Base-by-base conservation (phyloP, 148 eudicot species). In the Spergularia marina region DNA sequence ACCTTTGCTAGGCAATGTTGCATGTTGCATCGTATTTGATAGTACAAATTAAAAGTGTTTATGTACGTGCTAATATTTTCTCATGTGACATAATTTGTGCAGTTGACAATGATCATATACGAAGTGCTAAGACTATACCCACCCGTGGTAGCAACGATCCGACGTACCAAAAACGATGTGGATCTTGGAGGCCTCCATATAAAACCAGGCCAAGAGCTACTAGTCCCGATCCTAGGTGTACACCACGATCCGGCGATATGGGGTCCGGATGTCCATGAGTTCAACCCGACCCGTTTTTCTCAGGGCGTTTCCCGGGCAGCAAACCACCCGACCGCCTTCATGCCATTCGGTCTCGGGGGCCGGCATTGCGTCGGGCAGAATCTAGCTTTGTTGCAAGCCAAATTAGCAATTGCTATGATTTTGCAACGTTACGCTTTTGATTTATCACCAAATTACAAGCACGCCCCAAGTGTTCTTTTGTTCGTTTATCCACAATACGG, bases 351-450 rank as follows among this genome's bases (percentile, higher is more conserved):
- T 34, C 68, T 87, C 0, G 92, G 92, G 3, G 72, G 67, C 5
- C 86, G 92, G 4, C 87, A 86, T 58, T 87, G 92, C 64, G 76
- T 89, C 4, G 90, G 92, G 7, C 92, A 85, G 70, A 89, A 85
- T 73, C 70, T 89, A 72, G 92, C 90, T 2, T 67, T 89, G 52
- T 47, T 89, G 55, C 88, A 89, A 78, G 83, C 85, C n/a, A 86
- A 89, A 74, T 17, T 89, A 49, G 84, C 85, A 3, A 74, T 86
- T 9, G 89, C 88, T 5, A 89, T 89, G 89, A 86, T 89, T 70
- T 80, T 89, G 78, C 91, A 85, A 65, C 79, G 89, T 16, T 89
- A 85, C 74, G 74, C 86, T 2, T 89, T 89, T 36, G 89, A 86
- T 53, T 70, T 89, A 51, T 79, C 89, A 0, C 91, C 89, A 0